These are phyloP conservation scores for Trichomonas vaginalis DNA, from an alignment of 208 protist genomes.

Conservation along the genomic window DNA sequence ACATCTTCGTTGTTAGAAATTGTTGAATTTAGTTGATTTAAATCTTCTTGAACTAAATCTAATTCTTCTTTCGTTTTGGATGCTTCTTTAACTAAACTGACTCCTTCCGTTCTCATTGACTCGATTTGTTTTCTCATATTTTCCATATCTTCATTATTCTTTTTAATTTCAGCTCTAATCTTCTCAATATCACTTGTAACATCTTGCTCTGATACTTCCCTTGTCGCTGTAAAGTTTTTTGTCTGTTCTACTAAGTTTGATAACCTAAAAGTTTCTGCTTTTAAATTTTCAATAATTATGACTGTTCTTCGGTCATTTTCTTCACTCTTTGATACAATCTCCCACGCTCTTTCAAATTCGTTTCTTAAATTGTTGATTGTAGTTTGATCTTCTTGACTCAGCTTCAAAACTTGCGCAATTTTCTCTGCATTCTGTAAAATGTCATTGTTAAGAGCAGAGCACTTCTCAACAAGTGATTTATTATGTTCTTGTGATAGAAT, in stretches of 20 bases:
- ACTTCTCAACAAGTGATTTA: constrained; percentile 72
- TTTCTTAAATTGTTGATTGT: constrained; percentile 64
- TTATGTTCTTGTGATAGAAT: constrained; percentile 85
- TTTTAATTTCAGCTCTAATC: not conserved
- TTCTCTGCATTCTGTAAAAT: constrained; percentile 75
- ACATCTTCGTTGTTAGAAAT: not conserved
- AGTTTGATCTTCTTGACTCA: constrained; percentile 80
- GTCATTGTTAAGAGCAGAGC: constrained; percentile 68
- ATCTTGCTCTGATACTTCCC: constrained; percentile 37
- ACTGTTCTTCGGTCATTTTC: constrained; percentile 74
- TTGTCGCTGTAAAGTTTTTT: constrained; percentile 67
- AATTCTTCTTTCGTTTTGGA: not conserved
- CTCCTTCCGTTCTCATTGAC: not conserved
- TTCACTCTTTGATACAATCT: constrained; percentile 77
- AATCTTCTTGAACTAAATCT: not conserved
- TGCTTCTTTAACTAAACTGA: not conserved
- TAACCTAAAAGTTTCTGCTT: constrained; percentile 74
- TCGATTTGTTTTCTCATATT: not conserved
- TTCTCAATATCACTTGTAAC: not conserved
- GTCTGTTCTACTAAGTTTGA: constrained; percentile 68
- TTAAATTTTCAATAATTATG: constrained; percentile 70
- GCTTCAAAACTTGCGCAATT: constrained; percentile 73
- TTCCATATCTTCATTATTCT: not conserved
- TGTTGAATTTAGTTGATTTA: not conserved
- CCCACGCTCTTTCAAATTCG: constrained; percentile 64